Base-by-base conservation (phyloP, 75 land plant genomes). In the Cupressus sempervirens region DNA sequence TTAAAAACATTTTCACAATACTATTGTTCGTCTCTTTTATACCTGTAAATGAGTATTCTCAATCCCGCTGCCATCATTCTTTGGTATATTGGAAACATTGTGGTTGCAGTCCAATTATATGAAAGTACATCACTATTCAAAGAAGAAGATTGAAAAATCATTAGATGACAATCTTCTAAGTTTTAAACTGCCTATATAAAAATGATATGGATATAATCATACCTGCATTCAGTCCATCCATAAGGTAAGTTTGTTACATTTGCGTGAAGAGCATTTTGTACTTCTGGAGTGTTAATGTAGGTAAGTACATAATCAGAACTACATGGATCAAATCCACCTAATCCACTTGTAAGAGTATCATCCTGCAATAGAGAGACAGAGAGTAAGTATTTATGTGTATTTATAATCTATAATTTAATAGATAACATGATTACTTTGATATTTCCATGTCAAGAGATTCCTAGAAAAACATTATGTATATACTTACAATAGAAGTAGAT, bases 241-340 rank as follows among this genome's bases (percentile, higher is more conserved):
- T 50, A 50, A 50, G 53, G 53, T 13, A 50, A 50, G 13, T 13
- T 50, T 13, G 13, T 50, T 50, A 50, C 53, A 50, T 50, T 50
- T 50, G 53, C 53, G 13, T 50, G 53, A 50, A 50, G 53, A 50
- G 53, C 53, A 50, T 15, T 50, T 50, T 50, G 53, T 3, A 50
- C 53, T 68, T 97, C 98, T 1, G 89, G 94, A 41, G 93, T 82
- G 83, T 97, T 97, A 83, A 97, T 80, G 73, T 97, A 50, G 53
- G 53, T 50, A 12, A 50, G 12, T 13, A 50, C 53, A 50, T 50
- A 50, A 50, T 3, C 53, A 97, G 2, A 62, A 2, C 80, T 73
- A 46, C 99, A 97, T 3, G 97, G 97, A 84, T 97, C 99, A 50
- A 50, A 50, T 50, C 53, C 53, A 12, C 13, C 53, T 50, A 50